These are phyloP conservation scores for Cytospora mali DNA, from an alignment of 2,329 filamentous ascomycete genomes.

Conservation along the genomic window DNA sequence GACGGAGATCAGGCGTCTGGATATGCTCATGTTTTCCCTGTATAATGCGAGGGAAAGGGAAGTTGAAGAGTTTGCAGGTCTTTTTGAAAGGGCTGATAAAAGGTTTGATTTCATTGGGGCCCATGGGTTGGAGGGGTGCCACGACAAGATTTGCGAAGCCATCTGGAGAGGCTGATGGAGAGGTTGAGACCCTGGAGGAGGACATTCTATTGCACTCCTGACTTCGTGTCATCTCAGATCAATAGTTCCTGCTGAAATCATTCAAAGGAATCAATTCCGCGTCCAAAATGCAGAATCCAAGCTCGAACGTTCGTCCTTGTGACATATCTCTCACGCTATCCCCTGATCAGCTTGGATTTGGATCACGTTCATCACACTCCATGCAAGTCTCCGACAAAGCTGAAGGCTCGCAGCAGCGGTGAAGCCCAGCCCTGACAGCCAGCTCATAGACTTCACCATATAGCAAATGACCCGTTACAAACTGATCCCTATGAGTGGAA, in stretches of 20 bases:
- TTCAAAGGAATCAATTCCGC: no score
- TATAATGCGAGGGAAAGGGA: constrained; percentile 1
- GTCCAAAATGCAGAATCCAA: no score
- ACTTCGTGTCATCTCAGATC: no score
- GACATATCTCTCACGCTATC: no score
- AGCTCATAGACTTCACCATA: no score
- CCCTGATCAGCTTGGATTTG: no score
- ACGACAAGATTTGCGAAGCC: constrained; percentile 3
- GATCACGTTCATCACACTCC: no score
- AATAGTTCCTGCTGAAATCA: no score
- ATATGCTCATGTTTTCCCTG: constrained; percentile 1
- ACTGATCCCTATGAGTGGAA: no score
- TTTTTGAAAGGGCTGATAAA: background rate
- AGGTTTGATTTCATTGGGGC: background rate
- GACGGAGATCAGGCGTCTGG: constrained; percentile 1
- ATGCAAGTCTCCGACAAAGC: background rate
- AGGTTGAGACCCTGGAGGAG: background rate
- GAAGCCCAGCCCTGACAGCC: no score
- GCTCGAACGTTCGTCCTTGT: background rate
- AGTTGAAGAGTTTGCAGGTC: background rate
- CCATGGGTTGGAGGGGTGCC: background rate
- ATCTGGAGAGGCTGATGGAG: constrained; percentile 4
- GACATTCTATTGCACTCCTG: no score
- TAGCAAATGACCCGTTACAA: background rate
- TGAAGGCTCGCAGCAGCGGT: background rate